Evolutionary conservation across 768 basidiomycete species (phyloP), one percentile per base, ranked within the genome.

Genomic region (Saitozyma sp.): DNA sequence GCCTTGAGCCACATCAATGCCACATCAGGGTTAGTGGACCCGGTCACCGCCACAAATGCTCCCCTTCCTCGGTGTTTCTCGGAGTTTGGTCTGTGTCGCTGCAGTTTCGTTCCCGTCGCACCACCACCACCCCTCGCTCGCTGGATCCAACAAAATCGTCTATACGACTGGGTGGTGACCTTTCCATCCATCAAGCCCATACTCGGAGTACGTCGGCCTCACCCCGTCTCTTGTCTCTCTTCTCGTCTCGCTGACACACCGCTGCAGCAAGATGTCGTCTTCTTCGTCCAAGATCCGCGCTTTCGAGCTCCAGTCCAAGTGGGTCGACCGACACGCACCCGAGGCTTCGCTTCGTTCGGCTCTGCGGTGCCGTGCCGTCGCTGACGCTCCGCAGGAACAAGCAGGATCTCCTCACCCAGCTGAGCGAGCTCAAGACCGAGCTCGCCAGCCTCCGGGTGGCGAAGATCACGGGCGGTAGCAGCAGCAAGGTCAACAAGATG

Each of bases 401-500:
- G 85, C 90, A 88, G 83, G 95, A 97, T 86, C 88, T 98, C 84
- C 83, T 86, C 69, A 94, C 94, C 83, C 92, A 96, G 82, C 87
- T 98, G 65, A 80, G 81, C 56, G 96, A 98, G 82, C 86, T 99
- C 83, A 97, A 93, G 88, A 87, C 83, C 64, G 96, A 99, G 86
- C 90, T 98, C 75, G 85, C 91, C 67, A 84, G 85, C 77, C 86
- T 99, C 82, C 88, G 95, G 76, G 96, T 99, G 67, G 92, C 96
- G 86, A 97, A 97, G 86, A 91, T 95, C 78, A 90, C 92, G 65
- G 93, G 93, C 77, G 92, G 93, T 41, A 90, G 91, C 71, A 89
- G 94, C 62, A 88, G 91, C 61, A 98, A 98, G 84, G 86, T 99
- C 73, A 94, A 91, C 76, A 92, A 90, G 85, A 98, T 99, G 96